Conservation (phyloP, 495 filamentous ascomycete species). For the Patellaria atrata region DNA sequence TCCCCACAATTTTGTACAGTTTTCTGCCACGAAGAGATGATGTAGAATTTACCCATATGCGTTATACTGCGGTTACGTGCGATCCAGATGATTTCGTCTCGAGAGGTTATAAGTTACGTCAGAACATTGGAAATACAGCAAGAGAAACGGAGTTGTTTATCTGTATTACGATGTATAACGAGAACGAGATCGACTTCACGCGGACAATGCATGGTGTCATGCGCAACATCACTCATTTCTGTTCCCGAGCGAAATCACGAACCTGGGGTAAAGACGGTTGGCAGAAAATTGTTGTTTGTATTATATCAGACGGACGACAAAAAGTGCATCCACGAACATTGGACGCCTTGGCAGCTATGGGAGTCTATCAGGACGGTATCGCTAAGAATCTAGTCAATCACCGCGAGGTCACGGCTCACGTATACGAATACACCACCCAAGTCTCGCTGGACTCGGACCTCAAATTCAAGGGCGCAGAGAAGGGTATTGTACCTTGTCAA, state of each 20-base stretch:
- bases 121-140: slow-evolving; percentile 72
- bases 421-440: slow-evolving; percentile 98
- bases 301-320: slow-evolving; percentile 84
- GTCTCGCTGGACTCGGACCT: slow-evolving; percentile 88
- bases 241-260: slow-evolving; percentile 75
- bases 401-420: slow-evolving; percentile 70
- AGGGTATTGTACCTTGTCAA: slow-evolving; percentile 96
- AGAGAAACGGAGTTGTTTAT: slow-evolving; percentile 98
- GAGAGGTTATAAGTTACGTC: slow-evolving; percentile 85
- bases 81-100: slow-evolving; percentile 90
- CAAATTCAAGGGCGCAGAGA: slow-evolving; percentile 98
- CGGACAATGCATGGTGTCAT: slow-evolving; percentile 98
- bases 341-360: slow-evolving; percentile 92
- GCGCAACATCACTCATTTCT: slow-evolving; percentile 95
- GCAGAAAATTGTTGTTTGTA: slow-evolving; percentile 98
- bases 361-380: slow-evolving; percentile 97
- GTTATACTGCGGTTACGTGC: slow-evolving; percentile 99
- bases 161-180: slow-evolving; percentile 98
- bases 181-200: slow-evolving; percentile 90
- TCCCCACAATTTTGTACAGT: slow-evolving; percentile 91
- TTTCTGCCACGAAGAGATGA: slow-evolving; percentile 87
- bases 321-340: slow-evolving; percentile 91
- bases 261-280: slow-evolving; percentile 97
- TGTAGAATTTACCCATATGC: slow-evolving; percentile 97
- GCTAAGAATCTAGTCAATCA: slow-evolving; percentile 97